Percentiles rank a stretch among this genome's conserved stretches.
Evolutionary conservation across 805 yeast genomes (phyloP).

Genomic region (Yueomyces sp.): DNA sequence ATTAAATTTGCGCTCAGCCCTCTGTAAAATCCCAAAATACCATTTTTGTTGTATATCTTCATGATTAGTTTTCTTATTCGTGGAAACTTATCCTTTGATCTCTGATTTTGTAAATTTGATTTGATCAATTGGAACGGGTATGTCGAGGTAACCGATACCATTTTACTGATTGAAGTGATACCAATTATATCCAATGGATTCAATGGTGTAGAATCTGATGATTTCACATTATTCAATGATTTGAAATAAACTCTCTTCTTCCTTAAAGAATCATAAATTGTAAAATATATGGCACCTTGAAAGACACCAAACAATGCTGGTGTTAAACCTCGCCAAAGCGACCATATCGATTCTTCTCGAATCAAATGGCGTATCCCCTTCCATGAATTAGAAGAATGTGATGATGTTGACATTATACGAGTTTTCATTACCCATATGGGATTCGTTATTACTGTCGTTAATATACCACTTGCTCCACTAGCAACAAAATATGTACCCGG

Average conservation of each 20-base stretch:
- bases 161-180: conserved; percentile 57
- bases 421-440: conserved; percentile 96
- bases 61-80: background rate
- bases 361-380: conserved; percentile 35
- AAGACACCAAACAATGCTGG: conserved; percentile 73
- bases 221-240: conserved; percentile 1
- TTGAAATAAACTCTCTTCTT: conserved; percentile 6
- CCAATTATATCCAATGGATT: conserved; percentile 38
- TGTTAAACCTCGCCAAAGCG: conserved; percentile 60
- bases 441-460: conserved; percentile 68
- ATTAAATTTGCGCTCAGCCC: conserved; percentile 69
- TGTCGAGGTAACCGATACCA: conserved; percentile 48
- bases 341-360: conserved; percentile 40
- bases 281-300: conserved; percentile 82
- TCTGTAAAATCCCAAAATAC: conserved; percentile 61
- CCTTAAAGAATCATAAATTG: conserved; percentile 73
- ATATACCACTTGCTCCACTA: conserved; percentile 59
- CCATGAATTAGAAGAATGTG: conserved; percentile 25
- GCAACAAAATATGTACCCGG: conserved; percentile 36
- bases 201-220: conserved; percentile 2
- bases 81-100: conserved; percentile 2
- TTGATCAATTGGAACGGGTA: conserved; percentile 80
- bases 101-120: conserved; percentile 49
- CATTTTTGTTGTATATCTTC: conserved; percentile 36
- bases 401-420: conserved; percentile 49